Evolutionary conservation across 2,329 filamentous ascomycete species (phyloP).

Genomic region (Aurifilum marmelostoma): DNA sequence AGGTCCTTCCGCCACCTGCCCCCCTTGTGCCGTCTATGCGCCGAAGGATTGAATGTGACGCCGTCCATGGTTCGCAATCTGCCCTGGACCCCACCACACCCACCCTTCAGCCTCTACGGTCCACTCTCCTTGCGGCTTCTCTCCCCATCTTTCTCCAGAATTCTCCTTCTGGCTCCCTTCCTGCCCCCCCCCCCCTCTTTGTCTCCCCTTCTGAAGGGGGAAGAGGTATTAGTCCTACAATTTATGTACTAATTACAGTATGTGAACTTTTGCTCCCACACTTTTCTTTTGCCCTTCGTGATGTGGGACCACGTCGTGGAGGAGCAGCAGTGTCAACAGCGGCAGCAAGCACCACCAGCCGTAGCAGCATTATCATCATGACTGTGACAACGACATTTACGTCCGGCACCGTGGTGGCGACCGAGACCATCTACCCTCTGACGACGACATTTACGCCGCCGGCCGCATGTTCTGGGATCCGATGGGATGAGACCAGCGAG

Average conservation of each 20-base stretch:
- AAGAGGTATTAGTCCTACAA: neutral
- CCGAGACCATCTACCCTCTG: constrained; percentile 8
- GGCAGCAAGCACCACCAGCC: too few relatives aligned
- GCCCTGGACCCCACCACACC: neutral
- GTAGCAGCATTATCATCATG: neutral
- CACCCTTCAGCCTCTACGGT: neutral
- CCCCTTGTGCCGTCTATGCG: neutral
- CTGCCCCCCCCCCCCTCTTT: too few relatives aligned
- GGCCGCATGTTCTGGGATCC: constrained; percentile 5
- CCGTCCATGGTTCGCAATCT: neutral
- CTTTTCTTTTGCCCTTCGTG: neutral
- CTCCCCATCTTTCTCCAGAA: neutral
- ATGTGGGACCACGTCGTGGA: neutral
- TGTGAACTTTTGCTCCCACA: neutral
- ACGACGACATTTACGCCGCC: constrained; percentile 3
- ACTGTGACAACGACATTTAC: constrained; percentile 3
- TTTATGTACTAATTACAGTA: neutral
- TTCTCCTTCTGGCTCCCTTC: neutral
- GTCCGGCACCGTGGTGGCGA: constrained; percentile 10
- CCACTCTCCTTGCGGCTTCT: neutral
- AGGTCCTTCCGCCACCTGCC: neutral
- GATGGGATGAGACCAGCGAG: neutral
- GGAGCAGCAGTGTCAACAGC: neutral
- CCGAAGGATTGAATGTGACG: neutral
- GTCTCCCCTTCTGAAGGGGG: neutral